Evolutionary conservation across 1,284 basidiomycete genomes (phyloP).

Genomic region (Pseudozyma hubeiensis): DNA sequence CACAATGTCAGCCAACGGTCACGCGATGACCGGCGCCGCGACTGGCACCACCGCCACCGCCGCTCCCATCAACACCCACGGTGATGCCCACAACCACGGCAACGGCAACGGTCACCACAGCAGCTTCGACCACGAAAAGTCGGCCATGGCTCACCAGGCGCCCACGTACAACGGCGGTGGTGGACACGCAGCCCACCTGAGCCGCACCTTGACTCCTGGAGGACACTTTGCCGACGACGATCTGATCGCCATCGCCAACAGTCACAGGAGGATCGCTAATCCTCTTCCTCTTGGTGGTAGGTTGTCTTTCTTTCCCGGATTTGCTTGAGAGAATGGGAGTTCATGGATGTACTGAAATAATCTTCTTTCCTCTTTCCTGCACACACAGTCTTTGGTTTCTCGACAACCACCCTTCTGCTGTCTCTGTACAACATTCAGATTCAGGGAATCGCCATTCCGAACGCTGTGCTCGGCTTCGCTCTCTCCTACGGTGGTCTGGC

Average conservation of each 20-base stretch:
- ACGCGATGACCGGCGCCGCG: slow-evolving; percentile 29
- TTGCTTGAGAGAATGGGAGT: too few species aligned
- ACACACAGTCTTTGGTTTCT: slow-evolving; percentile 36
- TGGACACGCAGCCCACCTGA: slow-evolving; percentile 6
- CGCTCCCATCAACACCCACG: slow-evolving; percentile 3
- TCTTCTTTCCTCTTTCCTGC: neutral
- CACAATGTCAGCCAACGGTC: slow-evolving; percentile 30
- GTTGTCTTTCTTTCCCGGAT: slow-evolving; percentile 2
- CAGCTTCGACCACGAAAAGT: slow-evolving; percentile 35
- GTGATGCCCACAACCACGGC: slow-evolving; percentile 8
- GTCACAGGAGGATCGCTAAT: slow-evolving; percentile 48
- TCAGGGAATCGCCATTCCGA: slow-evolving; percentile 40
- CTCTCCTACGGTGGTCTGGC: slow-evolving; percentile 45
- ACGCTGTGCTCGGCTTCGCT: slow-evolving; percentile 41
- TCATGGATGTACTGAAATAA: too few species aligned
- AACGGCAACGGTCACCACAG: slow-evolving; percentile 12
- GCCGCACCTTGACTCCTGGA: slow-evolving; percentile 46
- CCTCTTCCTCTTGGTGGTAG: slow-evolving; percentile 53
- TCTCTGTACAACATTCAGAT: slow-evolving; percentile 54
- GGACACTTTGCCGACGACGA: slow-evolving; percentile 55
- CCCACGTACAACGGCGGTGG: slow-evolving; percentile 39
- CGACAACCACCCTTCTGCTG: slow-evolving; percentile 47
- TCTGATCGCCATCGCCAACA: slow-evolving; percentile 47
- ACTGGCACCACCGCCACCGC: slow-evolving; percentile 11
- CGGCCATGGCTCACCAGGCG: slow-evolving; percentile 24